phyloP scores from a whole-genome alignment of 768 basidiomycete genomes.

The Boletus bicolor region DNA sequence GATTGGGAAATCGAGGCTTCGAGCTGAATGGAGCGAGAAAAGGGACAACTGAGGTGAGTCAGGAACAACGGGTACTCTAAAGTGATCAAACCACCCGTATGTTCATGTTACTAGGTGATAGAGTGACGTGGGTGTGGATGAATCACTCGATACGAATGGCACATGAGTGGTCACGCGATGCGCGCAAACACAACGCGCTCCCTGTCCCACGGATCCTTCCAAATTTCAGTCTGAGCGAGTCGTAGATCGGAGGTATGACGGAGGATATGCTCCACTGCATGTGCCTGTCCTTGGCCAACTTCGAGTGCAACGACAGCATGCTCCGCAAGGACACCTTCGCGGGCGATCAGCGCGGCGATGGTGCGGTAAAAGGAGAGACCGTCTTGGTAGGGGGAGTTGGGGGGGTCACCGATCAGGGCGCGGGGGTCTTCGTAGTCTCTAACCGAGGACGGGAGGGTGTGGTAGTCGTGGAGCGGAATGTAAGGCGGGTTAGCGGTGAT shows the following conservation, averaged over 20 bases:
- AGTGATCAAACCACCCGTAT: not conserved
- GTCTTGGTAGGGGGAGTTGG: slow-evolving; percentile 32
- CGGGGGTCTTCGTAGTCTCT: slow-evolving; percentile 73
- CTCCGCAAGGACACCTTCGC: slow-evolving; percentile 47
- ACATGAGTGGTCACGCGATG: slow-evolving; percentile 28
- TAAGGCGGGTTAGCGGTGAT: slow-evolving; percentile 88
- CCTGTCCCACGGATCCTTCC: slow-evolving; percentile 78
- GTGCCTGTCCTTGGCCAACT: slow-evolving; percentile 72
- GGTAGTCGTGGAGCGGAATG: slow-evolving; percentile 66
- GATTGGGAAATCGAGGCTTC: slow-evolving; percentile 7
- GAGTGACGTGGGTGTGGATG: not conserved
- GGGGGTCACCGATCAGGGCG: slow-evolving; percentile 76
- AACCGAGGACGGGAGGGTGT: slow-evolving; percentile 64
- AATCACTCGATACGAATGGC: not conserved
- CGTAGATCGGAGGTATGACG: slow-evolving; percentile 41
- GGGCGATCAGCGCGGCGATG: slow-evolving; percentile 60
- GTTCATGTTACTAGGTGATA: slow-evolving; percentile 18
- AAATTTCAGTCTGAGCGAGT: slow-evolving; percentile 50
- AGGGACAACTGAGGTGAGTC: slow-evolving; percentile 12
- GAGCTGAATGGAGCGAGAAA: slow-evolving; percentile 1
- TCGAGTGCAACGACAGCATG: slow-evolving; percentile 70
- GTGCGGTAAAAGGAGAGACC: slow-evolving; percentile 71
- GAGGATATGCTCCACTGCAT: slow-evolving; percentile 58
- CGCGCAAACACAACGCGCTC: slow-evolving; percentile 67
- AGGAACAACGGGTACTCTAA: slow-evolving; percentile 2